Evolutionary conservation across 306 rosid genomes (phyloP).

Genomic region (Cucumis melo): DNA sequence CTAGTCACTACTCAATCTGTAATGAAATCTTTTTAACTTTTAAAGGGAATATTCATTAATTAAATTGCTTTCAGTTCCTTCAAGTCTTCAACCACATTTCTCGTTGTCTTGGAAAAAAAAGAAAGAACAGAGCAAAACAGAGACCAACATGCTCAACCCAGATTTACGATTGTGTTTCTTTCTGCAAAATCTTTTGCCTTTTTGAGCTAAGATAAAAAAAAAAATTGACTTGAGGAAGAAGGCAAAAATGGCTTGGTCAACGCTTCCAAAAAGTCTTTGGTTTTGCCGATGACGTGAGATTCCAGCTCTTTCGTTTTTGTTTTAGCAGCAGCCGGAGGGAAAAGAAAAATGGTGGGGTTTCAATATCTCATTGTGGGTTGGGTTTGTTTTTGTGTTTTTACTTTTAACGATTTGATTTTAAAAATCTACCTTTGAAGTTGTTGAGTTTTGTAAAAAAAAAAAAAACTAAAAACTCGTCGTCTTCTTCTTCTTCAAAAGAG

Average conservation of each 20-base stretch:
- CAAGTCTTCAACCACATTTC: background rate
- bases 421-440: background rate
- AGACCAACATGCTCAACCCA: background rate
- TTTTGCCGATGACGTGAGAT: conserved; percentile 11
- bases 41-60: background rate
- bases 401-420: background rate
- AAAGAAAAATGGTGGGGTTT: background rate
- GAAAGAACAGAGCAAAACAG: background rate
- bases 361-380: background rate
- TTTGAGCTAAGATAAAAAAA: background rate
- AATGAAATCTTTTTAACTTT: no score
- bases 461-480: background rate
- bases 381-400: background rate
- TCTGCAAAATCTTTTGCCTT: background rate
- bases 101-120: background rate
- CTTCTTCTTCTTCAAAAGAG: no score
- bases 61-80: background rate
- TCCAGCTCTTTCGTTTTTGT: conserved; percentile 1
- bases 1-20: background rate
- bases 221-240: conserved; percentile 9
- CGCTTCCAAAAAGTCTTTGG: background rate
- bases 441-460: background rate
- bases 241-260: background rate
- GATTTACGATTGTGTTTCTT: background rate
- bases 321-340: background rate